These are phyloP conservation scores for Hypomontagnella monticulosa DNA, from an alignment of 495 filamentous ascomycete genomes.

Conservation along the genomic window DNA sequence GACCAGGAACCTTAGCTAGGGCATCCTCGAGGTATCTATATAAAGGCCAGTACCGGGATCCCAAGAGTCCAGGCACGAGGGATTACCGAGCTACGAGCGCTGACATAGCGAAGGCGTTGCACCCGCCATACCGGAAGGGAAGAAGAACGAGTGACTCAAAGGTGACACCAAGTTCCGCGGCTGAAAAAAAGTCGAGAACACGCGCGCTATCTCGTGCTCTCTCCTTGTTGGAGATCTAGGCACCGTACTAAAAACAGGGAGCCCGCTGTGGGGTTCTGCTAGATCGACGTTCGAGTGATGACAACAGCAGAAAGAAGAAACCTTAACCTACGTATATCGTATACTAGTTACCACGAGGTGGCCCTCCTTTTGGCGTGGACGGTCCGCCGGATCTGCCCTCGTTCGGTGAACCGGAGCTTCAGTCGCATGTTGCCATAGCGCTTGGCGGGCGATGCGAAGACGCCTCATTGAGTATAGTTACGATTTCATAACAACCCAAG, in stretches of 20 bases:
- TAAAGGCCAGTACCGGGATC: constrained; percentile 6
- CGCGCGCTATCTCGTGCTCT: constrained; percentile 26
- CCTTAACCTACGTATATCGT: constrained; percentile 9
- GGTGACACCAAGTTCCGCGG: constrained; percentile 22
- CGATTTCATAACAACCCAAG: too few relatives aligned
- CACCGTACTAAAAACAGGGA: constrained; percentile 9
- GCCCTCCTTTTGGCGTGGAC: constrained; percentile 7
- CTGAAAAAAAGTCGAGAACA: constrained; percentile 13
- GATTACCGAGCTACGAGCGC: constrained; percentile 31
- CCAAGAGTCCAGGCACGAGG: constrained; percentile 11
- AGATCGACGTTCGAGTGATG: constrained; percentile 41
- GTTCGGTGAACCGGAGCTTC: constrained; percentile 42
- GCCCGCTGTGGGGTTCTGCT: constrained; percentile 27
- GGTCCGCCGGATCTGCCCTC: constrained; percentile 39
- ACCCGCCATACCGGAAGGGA: constrained; percentile 32
- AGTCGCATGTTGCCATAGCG: constrained; percentile 23
- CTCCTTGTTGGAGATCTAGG: constrained; percentile 9
- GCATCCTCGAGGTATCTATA: constrained; percentile 26
- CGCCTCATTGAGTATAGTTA: not conserved
- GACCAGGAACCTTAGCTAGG: constrained; percentile 11
- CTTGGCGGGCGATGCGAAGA: constrained; percentile 26
- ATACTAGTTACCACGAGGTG: not conserved
- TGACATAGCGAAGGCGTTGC: constrained; percentile 5
- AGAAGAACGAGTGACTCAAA: constrained; percentile 18
- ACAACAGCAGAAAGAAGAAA: constrained; percentile 23